phyloP scores from a whole-genome alignment of 345 rosid genomes.

The Citrus trifoliata region DNA sequence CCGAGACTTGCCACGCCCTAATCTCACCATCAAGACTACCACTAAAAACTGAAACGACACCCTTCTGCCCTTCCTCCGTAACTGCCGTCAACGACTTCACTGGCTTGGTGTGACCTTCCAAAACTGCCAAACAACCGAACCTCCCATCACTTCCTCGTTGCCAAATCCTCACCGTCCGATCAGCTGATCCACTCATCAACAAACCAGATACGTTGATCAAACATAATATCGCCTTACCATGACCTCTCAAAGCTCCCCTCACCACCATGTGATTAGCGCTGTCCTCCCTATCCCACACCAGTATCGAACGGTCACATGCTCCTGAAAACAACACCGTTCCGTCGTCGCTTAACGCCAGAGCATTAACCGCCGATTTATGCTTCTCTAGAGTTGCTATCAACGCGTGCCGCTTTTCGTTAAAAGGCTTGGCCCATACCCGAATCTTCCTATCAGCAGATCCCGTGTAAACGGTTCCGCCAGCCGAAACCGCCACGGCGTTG shows the following conservation, averaged over 20 bases:
- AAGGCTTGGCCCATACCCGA: constrained; percentile 71
- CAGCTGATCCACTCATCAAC: constrained; percentile 86
- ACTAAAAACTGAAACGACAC: constrained; percentile 49
- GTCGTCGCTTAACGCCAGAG: constrained; percentile 63
- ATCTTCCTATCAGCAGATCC: constrained; percentile 86
- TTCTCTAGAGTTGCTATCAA: constrained; percentile 71
- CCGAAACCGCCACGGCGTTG: constrained; percentile 68
- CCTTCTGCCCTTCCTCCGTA: constrained; percentile 32
- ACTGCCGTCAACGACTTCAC: constrained; percentile 75
- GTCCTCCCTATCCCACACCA: constrained; percentile 94
- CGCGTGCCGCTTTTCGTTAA: constrained; percentile 42
- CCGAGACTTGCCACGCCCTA: constrained; percentile 56
- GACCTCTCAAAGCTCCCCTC: constrained; percentile 87
- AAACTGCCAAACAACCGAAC: constrained; percentile 61
- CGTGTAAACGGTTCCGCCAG: constrained; percentile 69
- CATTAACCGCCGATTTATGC: constrained; percentile 88
- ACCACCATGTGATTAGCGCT: constrained; percentile 66
- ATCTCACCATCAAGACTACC: constrained; percentile 85
- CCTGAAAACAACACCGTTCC: constrained; percentile 86
- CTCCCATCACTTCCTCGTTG: constrained; percentile 48
- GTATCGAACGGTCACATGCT: constrained; percentile 87
- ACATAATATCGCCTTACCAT: constrained; percentile 63
- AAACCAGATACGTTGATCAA: constrained; percentile 53
- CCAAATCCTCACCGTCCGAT: constrained; percentile 88
- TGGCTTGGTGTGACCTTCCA: constrained; percentile 69